A percentile compares a stretch with the other conserved stretches of the same genome.
Evolutionary conservation across 371 early-diverging fungal species (phyloP).

Genomic region (Phascolomyces articulosus): DNA sequence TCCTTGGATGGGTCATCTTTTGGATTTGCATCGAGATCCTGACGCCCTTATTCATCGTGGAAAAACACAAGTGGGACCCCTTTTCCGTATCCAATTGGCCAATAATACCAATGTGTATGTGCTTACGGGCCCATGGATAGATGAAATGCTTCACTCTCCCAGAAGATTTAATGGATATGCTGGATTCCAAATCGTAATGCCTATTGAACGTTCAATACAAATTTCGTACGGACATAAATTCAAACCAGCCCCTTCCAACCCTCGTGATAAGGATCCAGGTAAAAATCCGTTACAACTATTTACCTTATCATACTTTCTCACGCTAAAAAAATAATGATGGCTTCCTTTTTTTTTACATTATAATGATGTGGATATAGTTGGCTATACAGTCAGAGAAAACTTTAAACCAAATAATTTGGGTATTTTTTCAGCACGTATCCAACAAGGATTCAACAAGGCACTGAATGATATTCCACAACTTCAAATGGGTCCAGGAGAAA

Average conservation of each 20-base stretch:
- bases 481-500: slow-evolving; percentile 19
- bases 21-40: neutral
- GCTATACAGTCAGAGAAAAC: slow-evolving; percentile 24
- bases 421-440: slow-evolving; percentile 34
- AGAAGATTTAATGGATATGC: too few relatives aligned
- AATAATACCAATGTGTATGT: slow-evolving; percentile 7
- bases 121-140: slow-evolving; percentile 5
- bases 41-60: neutral
- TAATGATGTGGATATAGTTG: too few relatives aligned
- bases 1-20: neutral
- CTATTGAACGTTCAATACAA: neutral
- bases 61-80: neutral
- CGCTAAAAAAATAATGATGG: slow-evolving; percentile 9
- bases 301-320: neutral
- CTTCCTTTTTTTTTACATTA: too few relatives aligned
- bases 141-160: slow-evolving; percentile 1
- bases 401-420: slow-evolving; percentile 29
- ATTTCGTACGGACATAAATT: slow-evolving; percentile 13
- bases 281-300: neutral
- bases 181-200: neutral
- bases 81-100: slow-evolving; percentile 7
- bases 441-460: slow-evolving; percentile 12
- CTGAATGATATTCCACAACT: slow-evolving; percentile 14
- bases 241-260: neutral
- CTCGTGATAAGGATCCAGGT: slow-evolving; percentile 8